Base-by-base conservation (phyloP, 345 rosid species). In the rapeseed (Brassica napus) region DNA sequence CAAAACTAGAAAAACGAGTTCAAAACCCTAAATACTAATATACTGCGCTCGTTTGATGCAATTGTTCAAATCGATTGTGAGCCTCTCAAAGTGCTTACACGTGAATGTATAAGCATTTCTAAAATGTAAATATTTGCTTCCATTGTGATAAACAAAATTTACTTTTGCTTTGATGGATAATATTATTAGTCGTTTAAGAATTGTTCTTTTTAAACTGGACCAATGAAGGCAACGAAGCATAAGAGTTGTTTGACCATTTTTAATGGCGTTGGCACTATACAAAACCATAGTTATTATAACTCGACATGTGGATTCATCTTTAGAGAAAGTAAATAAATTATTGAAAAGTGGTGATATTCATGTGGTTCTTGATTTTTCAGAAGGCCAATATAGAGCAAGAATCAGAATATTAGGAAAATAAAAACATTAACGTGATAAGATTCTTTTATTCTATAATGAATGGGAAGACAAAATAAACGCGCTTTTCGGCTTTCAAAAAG, bases 51-150 rank as follows among this genome's bases (percentile, higher is more conserved):
- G 21, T 52, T 52, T 15, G 69, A 59, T 72, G 37, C 37, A 60
- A 54, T 18, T 73, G 74, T 68, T 58, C 70, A 62, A 47, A 8
- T 30, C 12, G 12, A 78, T 78, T 72, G n/a, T 58, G 31, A 35
- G 68, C 73, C 69, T 66, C 68, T 66, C 21, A 58, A 66, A 78
- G 73, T 78, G 82, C 62, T 58, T 9, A 72, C 69, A 42, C 52
- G 77, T 72, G 73, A 72, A 61, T 61, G 3, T 76, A 69, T 23
- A 66, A 37, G 55, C 77, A 66, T 73, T 42, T 44, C 31, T 24
- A 31, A 35, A 68, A 15, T 62, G 49, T 74, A 14, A 11, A 16
- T 26, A 4, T 71, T n/a, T 26, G 74, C 15, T 34, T 34, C 63
- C 74, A 15, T 8, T 15, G 71, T 74, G 75, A 49, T 35, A 34